Conservation (phyloP, 495 filamentous ascomycete genomes). For the Penicillium herquei region DNA sequence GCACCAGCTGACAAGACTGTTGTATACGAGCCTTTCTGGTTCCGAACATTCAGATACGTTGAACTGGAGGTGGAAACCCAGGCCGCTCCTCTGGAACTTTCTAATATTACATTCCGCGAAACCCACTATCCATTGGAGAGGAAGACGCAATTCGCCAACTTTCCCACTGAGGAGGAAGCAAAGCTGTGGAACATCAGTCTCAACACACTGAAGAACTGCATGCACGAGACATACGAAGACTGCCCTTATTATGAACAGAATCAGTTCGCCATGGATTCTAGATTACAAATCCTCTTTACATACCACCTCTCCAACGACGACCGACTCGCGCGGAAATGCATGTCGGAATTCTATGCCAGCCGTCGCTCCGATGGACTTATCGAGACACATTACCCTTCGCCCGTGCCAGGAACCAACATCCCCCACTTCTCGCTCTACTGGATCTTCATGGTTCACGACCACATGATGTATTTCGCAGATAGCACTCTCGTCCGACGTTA, state of each 20-base stretch:
- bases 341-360: constrained; percentile 27
- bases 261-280: constrained; percentile 27
- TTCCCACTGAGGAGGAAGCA: constrained; percentile 12
- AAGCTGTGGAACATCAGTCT: constrained; percentile 27
- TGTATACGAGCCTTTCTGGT: constrained; percentile 26
- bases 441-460: constrained; percentile 24
- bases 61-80: constrained; percentile 14
- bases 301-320: constrained; percentile 28
- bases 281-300: constrained; percentile 25
- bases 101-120: constrained; percentile 11
- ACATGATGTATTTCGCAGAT: constrained; percentile 22
- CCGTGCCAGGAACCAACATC: constrained; percentile 18
- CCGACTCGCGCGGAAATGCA: constrained; percentile 21
- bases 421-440: constrained; percentile 28
- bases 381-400: constrained; percentile 23
- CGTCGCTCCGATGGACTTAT: constrained; percentile 22
- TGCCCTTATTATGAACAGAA: constrained; percentile 35
- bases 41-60: constrained; percentile 30
- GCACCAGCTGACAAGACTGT: constrained; percentile 3
- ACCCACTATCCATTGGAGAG: constrained; percentile 22
- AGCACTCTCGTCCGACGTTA: constrained; percentile 11
- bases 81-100: constrained; percentile 4
- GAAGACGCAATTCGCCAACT: no score
- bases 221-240: constrained; percentile 31
- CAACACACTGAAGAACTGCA: constrained; percentile 23